A percentile compares a stretch with the other conserved stretches of the same genome.
phyloP scores from a whole-genome alignment of 495 filamentous ascomycete species.

The Astrocystis sublimbata region DNA sequence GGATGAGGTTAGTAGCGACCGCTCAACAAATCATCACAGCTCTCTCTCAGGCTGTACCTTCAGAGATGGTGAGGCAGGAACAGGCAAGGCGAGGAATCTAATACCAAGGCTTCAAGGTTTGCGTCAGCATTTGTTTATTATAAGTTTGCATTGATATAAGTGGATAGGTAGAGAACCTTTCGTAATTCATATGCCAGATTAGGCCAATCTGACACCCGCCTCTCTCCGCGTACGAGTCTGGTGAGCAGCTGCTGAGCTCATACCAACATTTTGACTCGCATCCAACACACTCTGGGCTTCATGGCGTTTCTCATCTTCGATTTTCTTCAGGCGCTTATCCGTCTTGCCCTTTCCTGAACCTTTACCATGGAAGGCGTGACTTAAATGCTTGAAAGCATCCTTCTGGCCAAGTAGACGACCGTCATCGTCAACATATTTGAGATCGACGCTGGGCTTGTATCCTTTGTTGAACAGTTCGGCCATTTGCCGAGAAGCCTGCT shows the following conservation, averaged over 20 bases:
- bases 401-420: slow-evolving; percentile 85
- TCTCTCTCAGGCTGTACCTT: too few species aligned
- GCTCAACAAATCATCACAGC: neutral
- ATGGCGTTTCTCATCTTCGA: slow-evolving; percentile 88
- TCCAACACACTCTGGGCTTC: slow-evolving; percentile 80
- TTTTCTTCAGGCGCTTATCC: slow-evolving; percentile 94
- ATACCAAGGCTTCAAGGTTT: slow-evolving; percentile 6
- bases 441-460: slow-evolving; percentile 86
- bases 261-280: slow-evolving; percentile 76
- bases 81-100: neutral
- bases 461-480: slow-evolving; percentile 80
- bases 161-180: slow-evolving; percentile 35
- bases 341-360: slow-evolving; percentile 97
- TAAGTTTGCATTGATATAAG: slow-evolving; percentile 26
- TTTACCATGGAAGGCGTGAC: slow-evolving; percentile 97
- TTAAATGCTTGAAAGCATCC: slow-evolving; percentile 89
- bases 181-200: slow-evolving; percentile 13
- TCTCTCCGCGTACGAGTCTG: slow-evolving; percentile 81
- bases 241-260: slow-evolving; percentile 75
- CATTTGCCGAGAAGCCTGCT: slow-evolving; percentile 74
- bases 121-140: slow-evolving; percentile 23
- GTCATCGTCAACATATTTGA: slow-evolving; percentile 86
- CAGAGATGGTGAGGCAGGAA: neutral
- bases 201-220: slow-evolving; percentile 85
- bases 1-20: slow-evolving; percentile 3